Evolutionary conservation across 768 basidiomycete genomes (phyloP).

Genomic region (Boletus bicolor): DNA sequence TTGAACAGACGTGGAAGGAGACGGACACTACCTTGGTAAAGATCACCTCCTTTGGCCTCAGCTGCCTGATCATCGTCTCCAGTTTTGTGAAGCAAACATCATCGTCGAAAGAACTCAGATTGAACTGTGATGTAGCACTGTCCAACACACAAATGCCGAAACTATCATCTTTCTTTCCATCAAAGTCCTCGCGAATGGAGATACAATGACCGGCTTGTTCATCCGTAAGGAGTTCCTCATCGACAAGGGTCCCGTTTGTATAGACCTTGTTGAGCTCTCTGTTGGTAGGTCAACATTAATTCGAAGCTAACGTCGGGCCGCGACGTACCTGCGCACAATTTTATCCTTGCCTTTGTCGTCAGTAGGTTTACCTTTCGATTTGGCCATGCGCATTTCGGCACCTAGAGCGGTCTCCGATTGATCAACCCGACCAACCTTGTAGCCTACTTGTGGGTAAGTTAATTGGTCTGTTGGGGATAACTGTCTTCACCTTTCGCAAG

Average conservation of each 20-base stretch:
- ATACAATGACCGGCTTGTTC: slow-evolving; percentile 97
- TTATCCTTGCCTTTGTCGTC: slow-evolving; percentile 67
- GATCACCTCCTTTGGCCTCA: slow-evolving; percentile 88
- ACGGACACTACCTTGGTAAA: slow-evolving; percentile 67
- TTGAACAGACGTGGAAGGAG: background rate
- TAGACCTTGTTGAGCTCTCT: slow-evolving; percentile 94
- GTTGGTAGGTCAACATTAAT: slow-evolving; percentile 7
- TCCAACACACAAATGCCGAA: slow-evolving; percentile 94
- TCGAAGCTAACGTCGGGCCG: background rate
- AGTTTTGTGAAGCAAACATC: slow-evolving; percentile 89
- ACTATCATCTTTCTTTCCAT: slow-evolving; percentile 39
- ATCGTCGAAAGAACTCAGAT: slow-evolving; percentile 84
- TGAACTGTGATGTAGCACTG: slow-evolving; percentile 94
- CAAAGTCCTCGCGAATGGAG: slow-evolving; percentile 65
- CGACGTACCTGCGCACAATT: slow-evolving; percentile 74
- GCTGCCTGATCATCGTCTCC: slow-evolving; percentile 89
- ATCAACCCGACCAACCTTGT: slow-evolving; percentile 95
- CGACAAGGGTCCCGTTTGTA: slow-evolving; percentile 94
- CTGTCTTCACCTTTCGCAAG: slow-evolving; percentile 51
- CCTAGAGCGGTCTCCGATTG: slow-evolving; percentile 97
- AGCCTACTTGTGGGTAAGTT: slow-evolving; percentile 43
- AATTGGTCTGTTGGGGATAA: background rate
- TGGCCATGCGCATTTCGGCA: slow-evolving; percentile 91
- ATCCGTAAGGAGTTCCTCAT: slow-evolving; percentile 81
- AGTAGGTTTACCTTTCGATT: slow-evolving; percentile 43